phyloP scores from a whole-genome alignment of 1,139 yeast species.

The Candida glucosophila region DNA sequence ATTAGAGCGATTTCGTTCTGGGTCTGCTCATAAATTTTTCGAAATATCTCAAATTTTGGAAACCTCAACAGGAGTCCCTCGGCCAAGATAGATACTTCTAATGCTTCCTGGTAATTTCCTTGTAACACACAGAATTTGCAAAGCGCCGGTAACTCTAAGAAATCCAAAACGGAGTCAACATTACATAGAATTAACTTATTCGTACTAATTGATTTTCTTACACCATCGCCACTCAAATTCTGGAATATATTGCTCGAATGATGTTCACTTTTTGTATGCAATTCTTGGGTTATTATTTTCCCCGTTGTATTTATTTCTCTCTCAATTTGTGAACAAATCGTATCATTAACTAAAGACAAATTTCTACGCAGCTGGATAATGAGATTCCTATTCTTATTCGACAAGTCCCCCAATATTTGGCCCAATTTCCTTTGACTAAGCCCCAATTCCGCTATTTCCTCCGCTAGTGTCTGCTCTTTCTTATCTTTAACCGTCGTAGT shows the following conservation, averaged over 20 bases:
- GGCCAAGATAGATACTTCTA: slow-evolving; percentile 67
- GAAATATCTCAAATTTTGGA: slow-evolving; percentile 51
- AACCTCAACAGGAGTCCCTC: slow-evolving; percentile 61
- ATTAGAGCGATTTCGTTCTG: slow-evolving; percentile 51
- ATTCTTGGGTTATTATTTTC: too few relatives aligned
- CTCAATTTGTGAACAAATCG: slow-evolving; percentile 15
- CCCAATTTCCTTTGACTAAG: slow-evolving; percentile 23
- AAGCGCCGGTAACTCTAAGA: slow-evolving; percentile 75
- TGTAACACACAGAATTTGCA: slow-evolving; percentile 76
- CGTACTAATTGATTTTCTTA: slow-evolving; percentile 13
- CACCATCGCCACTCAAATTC: slow-evolving; percentile 19
- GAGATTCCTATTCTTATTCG: slow-evolving; percentile 30
- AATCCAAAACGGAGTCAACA: slow-evolving; percentile 65
- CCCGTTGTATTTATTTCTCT: slow-evolving; percentile 15
- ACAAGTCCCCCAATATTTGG: slow-evolving; percentile 21
- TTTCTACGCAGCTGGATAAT: slow-evolving; percentile 31
- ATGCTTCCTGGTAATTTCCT: slow-evolving; percentile 85
- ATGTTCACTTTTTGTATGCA: too few relatives aligned
- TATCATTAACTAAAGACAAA: slow-evolving; percentile 16
- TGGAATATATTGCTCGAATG: too few relatives aligned
- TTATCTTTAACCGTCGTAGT: slow-evolving; percentile 18
- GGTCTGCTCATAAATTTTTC: slow-evolving; percentile 46
- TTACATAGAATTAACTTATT: slow-evolving; percentile 43
- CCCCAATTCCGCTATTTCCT: slow-evolving; percentile 41
- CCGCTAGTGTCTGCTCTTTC: slow-evolving; percentile 29